Base-by-base conservation (phyloP, 768 basidiomycete genomes). In the Auricularia cornea region DNA sequence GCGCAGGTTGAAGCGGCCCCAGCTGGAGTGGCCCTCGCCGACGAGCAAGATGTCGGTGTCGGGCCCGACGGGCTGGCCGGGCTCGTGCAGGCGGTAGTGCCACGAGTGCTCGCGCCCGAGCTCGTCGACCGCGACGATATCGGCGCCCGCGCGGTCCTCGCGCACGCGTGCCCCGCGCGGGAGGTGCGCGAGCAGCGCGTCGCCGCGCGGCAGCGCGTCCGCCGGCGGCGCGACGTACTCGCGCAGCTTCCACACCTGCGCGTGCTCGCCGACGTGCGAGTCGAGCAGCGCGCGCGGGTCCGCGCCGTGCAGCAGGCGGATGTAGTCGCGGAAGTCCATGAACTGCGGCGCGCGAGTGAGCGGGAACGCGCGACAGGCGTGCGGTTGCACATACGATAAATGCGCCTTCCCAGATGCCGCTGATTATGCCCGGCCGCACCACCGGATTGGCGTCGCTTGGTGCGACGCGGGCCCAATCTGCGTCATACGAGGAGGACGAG, bases 11-110 rank as follows among this genome's bases (percentile, higher is more conserved):
- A 94, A 95, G 66, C 90, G 86, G 28, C 93, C 92, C 92, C 92
- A 95, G 16, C 91, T 86, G 8, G 92, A 94, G 74, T 94, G 93
- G 3, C 92, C 92, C 79, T 92, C 89, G 70, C 91, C 91, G 14
- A 83, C 80, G 32, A 93, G 75, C 59, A 93, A 81, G 38, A 91
- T 78, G 69, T 93, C 91, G 62, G 75, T 68, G 26, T 84, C 76
- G 31, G 66, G 63, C 28, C 65, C 62, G 10, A 69, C 68, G 18
- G 72, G 70, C 11, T 29, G 57, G 38, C 64, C 29, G 60, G 29
- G 5, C 59, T 62, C 52, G 63, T 44, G 16, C 26, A 44, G 20
- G 20, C 32, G 12, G 35, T 44, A 52, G 33, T 30, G 29, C 48
- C 56, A 62, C 32, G 52, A 28, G 26, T 41, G 32, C 35, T 57